Evolutionary conservation across 2,329 filamentous ascomycete genomes (phyloP), one percentile per base, ranked within the genome.

Genomic region (Raffaelea albimanens): DNA sequence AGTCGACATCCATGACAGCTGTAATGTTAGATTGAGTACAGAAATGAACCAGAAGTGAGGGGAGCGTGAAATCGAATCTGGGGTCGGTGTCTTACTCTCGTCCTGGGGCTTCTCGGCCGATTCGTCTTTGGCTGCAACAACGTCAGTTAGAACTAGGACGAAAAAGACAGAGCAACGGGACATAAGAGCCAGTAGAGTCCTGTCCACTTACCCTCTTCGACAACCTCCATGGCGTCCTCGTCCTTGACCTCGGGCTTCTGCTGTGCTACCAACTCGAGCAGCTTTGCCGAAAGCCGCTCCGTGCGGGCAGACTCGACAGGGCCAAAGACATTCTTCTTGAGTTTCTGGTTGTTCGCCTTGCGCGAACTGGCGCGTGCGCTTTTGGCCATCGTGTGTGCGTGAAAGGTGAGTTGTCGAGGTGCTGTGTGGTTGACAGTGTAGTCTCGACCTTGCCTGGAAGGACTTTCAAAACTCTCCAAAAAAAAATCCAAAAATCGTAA

Each of bases 321-420:
- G 1, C 84, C 87, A 67, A 95, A 96, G 55, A 96, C 84, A 55
- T 80, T 81, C 55, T 78, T 73, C 65, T 90, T 90, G 55, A 95
- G 76, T 58, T 79, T 83, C 57, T 78, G 75, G 69, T 89, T 88
- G 72, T 96, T 96, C 59, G 76, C 75, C 72, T 96, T 96, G 59
- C 75, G 80, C 55, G 78, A 73, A 63, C 84, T 94, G 55, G 90
- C 79, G 63, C 91, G 78, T 52, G 85, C 73, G 62, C 87, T 85
- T 65, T 95, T 96, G 21, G 90, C 91, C 91, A 96, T 97, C 18
- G 31, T n/a, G 42, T 23, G 21, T 39, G 19, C 9, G 2, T 5
- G 14, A 18, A 19, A 4, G 40, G 40, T 40, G 5, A 8, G 18
- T 38, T 38, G 34, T 38, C 5, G 34, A 10, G 34, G 14, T 38